These are phyloP conservation scores for Leccinum truebloodii DNA, from an alignment of 768 basidiomycete genomes.

Conservation along the genomic window DNA sequence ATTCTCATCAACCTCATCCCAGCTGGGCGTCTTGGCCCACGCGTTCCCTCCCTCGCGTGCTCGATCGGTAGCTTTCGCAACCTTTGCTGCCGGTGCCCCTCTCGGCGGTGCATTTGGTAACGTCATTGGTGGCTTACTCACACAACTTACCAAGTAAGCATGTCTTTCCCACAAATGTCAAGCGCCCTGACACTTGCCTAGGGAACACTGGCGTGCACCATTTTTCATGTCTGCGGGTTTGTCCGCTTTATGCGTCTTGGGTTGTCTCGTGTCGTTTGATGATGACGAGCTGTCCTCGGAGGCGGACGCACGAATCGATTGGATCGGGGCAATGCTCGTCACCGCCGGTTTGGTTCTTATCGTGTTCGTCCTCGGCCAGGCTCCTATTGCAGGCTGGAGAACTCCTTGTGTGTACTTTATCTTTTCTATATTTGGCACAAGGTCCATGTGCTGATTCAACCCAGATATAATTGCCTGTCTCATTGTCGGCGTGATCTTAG, in stretches of 20 bases:
- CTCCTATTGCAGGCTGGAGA: constrained; percentile 62
- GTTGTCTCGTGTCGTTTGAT: constrained; percentile 63
- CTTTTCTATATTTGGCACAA: constrained; percentile 18
- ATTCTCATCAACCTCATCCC: constrained; percentile 3
- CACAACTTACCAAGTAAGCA: constrained; percentile 47
- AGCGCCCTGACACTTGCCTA: constrained; percentile 10
- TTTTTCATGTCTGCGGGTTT: constrained; percentile 65
- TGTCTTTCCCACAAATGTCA: neutral
- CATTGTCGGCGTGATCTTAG: constrained; percentile 56
- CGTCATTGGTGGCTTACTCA: constrained; percentile 70
- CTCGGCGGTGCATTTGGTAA: constrained; percentile 74
- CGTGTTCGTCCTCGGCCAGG: constrained; percentile 73
- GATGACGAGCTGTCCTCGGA: constrained; percentile 46
- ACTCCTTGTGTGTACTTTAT: constrained; percentile 46
- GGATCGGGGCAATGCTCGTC: constrained; percentile 69
- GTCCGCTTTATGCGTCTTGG: constrained; percentile 49
- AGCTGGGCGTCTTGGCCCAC: constrained; percentile 83
- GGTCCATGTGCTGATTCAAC: constrained; percentile 9
- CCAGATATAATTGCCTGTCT: constrained; percentile 73
- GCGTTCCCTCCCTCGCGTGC: constrained; percentile 68
- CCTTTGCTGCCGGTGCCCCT: constrained; percentile 84
- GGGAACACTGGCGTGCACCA: constrained; percentile 63
- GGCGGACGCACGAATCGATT: constrained; percentile 59
- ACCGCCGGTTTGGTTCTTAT: constrained; percentile 69
- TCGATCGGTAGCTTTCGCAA: constrained; percentile 77